phyloP scores from a whole-genome alignment of 1,284 basidiomycete species.

The Pulveroboletus sp. region DNA sequence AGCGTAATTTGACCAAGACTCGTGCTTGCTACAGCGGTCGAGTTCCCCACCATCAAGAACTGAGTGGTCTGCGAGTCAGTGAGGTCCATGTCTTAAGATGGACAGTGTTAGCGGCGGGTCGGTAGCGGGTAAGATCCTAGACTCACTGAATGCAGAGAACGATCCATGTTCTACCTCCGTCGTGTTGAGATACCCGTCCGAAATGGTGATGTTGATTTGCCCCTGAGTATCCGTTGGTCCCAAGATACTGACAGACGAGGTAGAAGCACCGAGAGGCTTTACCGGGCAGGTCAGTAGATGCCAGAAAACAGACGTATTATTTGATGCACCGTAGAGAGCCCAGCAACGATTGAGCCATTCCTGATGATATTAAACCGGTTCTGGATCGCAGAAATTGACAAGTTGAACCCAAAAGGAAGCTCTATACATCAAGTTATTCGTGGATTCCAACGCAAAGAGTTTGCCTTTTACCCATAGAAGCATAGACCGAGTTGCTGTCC shows the following conservation, averaged over 20 bases:
- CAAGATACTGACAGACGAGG: conserved; percentile 53
- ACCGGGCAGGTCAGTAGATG: conserved; percentile 17
- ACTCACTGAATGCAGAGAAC: conserved; percentile 62
- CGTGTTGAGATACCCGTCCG: conserved; percentile 53
- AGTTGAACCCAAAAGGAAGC: conserved; percentile 76
- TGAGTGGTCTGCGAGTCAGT: conserved; percentile 47
- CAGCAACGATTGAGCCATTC: conserved; percentile 53
- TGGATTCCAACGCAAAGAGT: not conserved
- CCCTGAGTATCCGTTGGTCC: conserved; percentile 62
- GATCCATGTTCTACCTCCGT: conserved; percentile 50
- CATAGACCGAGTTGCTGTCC: conserved; percentile 61
- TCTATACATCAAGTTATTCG: conserved; percentile 37
- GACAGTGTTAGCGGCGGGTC: conserved; percentile 2
- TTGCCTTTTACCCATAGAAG: conserved; percentile 49
- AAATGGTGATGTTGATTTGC: conserved; percentile 66
- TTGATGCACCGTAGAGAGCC: conserved; percentile 52
- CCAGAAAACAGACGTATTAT: not conserved
- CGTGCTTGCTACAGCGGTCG: conserved; percentile 65
- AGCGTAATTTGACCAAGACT: conserved; percentile 71
- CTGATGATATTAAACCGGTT: conserved; percentile 66
- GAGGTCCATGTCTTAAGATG: conserved; percentile 49
- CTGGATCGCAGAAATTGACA: conserved; percentile 65
- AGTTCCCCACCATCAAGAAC: conserved; percentile 65
- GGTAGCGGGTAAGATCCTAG: not conserved
- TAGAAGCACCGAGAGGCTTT: conserved; percentile 61